These are phyloP conservation scores for Fusarium sp. DNA, from an alignment of 2,329 filamentous ascomycete species.

Conservation along the genomic window DNA sequence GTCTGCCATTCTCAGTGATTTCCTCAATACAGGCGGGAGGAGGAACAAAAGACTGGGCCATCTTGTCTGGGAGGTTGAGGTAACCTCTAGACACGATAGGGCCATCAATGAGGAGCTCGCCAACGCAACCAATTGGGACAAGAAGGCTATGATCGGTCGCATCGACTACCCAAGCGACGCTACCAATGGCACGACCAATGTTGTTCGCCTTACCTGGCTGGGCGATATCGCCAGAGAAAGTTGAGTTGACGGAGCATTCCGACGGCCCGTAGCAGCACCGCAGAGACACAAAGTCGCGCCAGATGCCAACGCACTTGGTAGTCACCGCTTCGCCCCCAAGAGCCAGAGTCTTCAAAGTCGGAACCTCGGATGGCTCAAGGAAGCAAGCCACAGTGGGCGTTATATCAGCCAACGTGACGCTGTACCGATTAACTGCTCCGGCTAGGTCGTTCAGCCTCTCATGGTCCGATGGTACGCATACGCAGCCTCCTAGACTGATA, in stretches of 20 bases:
- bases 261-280: conserved; percentile 30
- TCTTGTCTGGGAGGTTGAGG: conserved; percentile 25
- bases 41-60: conserved; percentile 12
- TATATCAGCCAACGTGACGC: conserved; percentile 21
- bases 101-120: conserved; percentile 28
- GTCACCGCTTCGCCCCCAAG: conserved; percentile 29
- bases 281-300: conserved; percentile 27
- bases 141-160: neutral
- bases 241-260: conserved; percentile 27
- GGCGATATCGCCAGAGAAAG: conserved; percentile 6
- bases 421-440: conserved; percentile 17
- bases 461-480: conserved; percentile 30
- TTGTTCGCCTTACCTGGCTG: conserved; percentile 25
- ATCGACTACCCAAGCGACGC: conserved; percentile 28
- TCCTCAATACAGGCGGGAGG: neutral
- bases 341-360: conserved; percentile 20
- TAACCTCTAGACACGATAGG: conserved; percentile 34
- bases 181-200: conserved; percentile 24
- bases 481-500: conserved; percentile 10
- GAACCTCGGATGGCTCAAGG: conserved; percentile 15
- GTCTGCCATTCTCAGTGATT: fast-evolving
- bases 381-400: conserved; percentile 31
- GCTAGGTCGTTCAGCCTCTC: conserved; percentile 26
- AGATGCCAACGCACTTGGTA: conserved; percentile 25
- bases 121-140: conserved; percentile 13